phyloP scores from a whole-genome alignment of 192 early-diverging fungal species.

The Powellomyces hirtus region DNA sequence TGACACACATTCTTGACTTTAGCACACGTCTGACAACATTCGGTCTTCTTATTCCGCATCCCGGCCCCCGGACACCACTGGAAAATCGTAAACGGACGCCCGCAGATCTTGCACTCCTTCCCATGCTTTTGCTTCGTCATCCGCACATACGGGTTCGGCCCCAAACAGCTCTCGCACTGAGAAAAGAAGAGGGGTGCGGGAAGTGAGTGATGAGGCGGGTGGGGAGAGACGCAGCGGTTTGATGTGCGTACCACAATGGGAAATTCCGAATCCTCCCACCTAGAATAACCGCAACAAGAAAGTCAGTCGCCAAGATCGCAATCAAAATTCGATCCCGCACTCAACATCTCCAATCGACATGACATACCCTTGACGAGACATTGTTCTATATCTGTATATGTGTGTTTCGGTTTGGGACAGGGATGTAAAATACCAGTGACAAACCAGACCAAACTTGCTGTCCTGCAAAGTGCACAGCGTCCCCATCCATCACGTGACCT shows the following conservation, averaged over 20 bases:
- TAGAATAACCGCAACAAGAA: background rate
- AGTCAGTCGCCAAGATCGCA: background rate
- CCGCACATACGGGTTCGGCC: conserved; percentile 96
- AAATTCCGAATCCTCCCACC: conserved; percentile 45
- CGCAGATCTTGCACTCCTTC: conserved; percentile 80
- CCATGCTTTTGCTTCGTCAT: conserved; percentile 65
- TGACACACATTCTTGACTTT: conserved; percentile 99
- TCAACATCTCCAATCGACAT: background rate
- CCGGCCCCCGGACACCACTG: conserved; percentile 93
- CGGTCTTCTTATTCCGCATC: conserved; percentile 97
- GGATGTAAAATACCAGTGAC: too few relatives aligned
- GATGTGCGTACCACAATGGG: conserved; percentile 39
- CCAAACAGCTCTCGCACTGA: conserved; percentile 95
- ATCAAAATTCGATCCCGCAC: background rate
- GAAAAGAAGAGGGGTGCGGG: background rate
- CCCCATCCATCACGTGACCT: too few relatives aligned
- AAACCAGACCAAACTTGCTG: too few relatives aligned
- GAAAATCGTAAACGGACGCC: conserved; percentile 92
- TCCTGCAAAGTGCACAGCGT: too few relatives aligned
- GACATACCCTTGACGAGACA: conserved; percentile 28
- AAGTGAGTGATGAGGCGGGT: background rate
- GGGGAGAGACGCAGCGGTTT: background rate
- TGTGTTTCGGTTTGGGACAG: too few relatives aligned
- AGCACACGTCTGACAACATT: conserved; percentile 96
- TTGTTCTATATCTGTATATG: background rate